Evolutionary conservation across 345 rosid genomes (phyloP), one percentile per base, ranked within the genome.

Genomic region (Camelina neglecta): DNA sequence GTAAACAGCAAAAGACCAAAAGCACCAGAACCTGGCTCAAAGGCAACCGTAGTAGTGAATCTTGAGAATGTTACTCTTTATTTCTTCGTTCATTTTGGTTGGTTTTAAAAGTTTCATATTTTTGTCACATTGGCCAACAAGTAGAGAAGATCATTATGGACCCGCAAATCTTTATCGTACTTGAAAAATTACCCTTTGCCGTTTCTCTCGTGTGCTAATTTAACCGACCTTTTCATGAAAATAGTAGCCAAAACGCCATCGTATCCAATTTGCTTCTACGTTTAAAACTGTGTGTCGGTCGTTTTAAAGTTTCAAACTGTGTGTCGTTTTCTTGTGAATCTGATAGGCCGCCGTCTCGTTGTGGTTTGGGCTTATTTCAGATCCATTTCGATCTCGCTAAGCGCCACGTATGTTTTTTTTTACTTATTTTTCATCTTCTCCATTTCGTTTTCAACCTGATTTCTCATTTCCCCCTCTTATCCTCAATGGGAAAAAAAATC

Each of bases 401-500:
- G 58, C 53, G 50, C 70, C 61, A 77, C 48, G 67, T 65, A 29
- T 54, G 29, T 31, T 50, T 58, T 57, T 23, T 48, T 48, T 15
- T 45, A 35, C 38, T 53, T 8, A 73, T 59, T 23, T 47, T 64
- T 50, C 60, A 44, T 56, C 80, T 23, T 58, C 67, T 56, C 69
- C 76, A 67, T 71, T 65, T 80, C 70, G 65, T 60, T 80, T 75
- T 75, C 77, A 75, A 65, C 81, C 65, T 81, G 68, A 72, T 72
- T 81, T 76, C 81, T 63, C 71, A 68, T 72, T 81, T 81, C 81
- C 72, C 71, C 69, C 79, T 67, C 81, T 60, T 68, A 70, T 69
- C 80, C 65, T 71, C 75, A 75, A 71, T 67, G 60, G 39, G 35
- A 65, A 72, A 67, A 45, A 54, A 29, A 16, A 70, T 76, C 76